Conservation (phyloP, 2,329 filamentous ascomycete genomes). For the Fusarium oligoseptatum region DNA sequence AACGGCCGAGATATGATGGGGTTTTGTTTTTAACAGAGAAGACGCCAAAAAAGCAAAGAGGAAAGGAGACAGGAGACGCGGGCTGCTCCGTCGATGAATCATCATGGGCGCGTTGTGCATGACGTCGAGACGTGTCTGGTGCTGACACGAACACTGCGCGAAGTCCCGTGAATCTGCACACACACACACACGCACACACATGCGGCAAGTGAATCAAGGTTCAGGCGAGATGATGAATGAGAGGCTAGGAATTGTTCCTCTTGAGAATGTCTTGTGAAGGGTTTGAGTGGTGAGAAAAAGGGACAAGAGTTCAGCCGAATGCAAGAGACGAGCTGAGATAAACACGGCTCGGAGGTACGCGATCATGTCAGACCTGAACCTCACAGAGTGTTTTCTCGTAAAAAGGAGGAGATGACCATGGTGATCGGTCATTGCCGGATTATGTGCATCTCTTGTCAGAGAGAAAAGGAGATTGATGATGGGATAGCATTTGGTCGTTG, state of each 20-base stretch:
- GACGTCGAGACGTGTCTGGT: constrained; percentile 22
- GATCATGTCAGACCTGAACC: not conserved
- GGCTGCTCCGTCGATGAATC: constrained; percentile 30
- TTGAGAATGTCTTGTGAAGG: not conserved
- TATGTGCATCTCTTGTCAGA: not conserved
- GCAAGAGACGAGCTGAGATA: not conserved
- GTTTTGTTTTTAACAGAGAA: not conserved
- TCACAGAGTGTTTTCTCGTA: not conserved
- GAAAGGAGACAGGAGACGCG: not conserved
- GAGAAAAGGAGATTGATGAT: not conserved
- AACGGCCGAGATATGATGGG: not conserved
- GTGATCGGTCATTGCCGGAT: not conserved
- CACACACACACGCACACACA: too few species aligned
- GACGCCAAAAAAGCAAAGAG: constrained; percentile 26
- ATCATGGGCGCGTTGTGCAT: constrained; percentile 24
- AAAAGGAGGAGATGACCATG: not conserved
- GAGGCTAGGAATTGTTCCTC: not conserved
- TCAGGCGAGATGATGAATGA: not conserved
- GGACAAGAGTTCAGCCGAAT: not conserved
- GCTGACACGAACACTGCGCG: constrained; percentile 1
- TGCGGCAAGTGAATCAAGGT: not conserved
- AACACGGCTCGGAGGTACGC: constrained; percentile 2
- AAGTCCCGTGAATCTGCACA: constrained; percentile 22
- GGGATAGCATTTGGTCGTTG: not conserved
- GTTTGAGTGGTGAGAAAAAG: not conserved